phyloP scores from a whole-genome alignment of 148 eudicot genomes.

The Vaccinium macrocarpon region DNA sequence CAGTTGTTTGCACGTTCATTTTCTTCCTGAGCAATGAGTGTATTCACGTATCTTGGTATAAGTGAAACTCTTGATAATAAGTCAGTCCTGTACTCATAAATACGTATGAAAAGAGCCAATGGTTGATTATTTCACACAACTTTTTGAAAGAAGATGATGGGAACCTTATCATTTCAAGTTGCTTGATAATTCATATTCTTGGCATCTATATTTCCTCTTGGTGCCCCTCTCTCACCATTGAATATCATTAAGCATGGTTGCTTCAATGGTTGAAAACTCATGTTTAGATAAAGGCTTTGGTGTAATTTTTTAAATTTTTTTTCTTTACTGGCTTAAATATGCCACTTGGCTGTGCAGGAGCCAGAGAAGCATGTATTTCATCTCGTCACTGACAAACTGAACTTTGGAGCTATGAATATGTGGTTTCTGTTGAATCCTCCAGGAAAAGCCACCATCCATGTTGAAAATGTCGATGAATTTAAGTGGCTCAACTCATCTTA shows the following conservation, averaged over 20 bases:
- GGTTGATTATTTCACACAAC: not conserved
- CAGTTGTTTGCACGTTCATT: not conserved
- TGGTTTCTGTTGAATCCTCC: constrained; percentile 85
- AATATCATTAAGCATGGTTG: not conserved
- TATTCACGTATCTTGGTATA: not conserved
- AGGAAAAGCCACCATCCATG: constrained; percentile 82
- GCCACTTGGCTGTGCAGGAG: constrained; percentile 48
- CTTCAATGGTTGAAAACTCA: not conserved
- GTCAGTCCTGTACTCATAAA: not conserved
- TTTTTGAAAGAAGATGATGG: not conserved
- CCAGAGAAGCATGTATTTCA: constrained; percentile 90
- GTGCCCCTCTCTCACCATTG: not conserved
- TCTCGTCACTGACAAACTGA: constrained; percentile 86
- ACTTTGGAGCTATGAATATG: constrained; percentile 91
- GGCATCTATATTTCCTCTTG: not conserved
- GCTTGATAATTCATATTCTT: not conserved
- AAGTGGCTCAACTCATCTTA: constrained; percentile 91
- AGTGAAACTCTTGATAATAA: not conserved
- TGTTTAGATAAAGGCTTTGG: not conserved
- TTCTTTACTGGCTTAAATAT: not conserved
- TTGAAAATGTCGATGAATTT: constrained; percentile 85
- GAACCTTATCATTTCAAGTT: not conserved
- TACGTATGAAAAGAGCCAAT: not conserved
- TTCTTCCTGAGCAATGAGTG: not conserved
- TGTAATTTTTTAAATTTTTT: not conserved